Base-by-base conservation (phyloP, 225 moss, liverwort and hornwort species). In the Sphagnum tenellum region DNA sequence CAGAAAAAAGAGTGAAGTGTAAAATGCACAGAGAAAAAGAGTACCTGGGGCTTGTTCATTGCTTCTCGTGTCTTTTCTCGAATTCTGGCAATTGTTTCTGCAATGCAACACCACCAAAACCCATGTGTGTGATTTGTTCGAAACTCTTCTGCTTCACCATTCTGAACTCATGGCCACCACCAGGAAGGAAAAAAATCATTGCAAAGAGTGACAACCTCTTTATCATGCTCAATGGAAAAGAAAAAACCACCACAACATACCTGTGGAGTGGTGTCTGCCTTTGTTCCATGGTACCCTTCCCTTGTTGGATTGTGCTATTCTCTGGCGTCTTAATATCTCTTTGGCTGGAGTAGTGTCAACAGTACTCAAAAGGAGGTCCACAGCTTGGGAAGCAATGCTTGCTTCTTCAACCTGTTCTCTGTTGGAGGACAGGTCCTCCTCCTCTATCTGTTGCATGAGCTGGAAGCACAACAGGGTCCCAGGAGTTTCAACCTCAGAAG, bases 261-360 rank as follows among this genome's bases (percentile, higher is more conserved):
- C 88, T 75, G 91, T 82, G 51, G 78, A 74, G 47, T 95, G 94
- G 49, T 71, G 80, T 64, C 76, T 72, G 53, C 94, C 94, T 66
- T 92, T 95, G 45, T 95, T 95, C 94, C 94, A 95, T 2, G 92
- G 94, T 13, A 95, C 81, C 70, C 64, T 92, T 44, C 94, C 92
- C 73, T 88, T 95, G 67, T 95, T 95, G 44, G 94, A 86, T 12
- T 49, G 55, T 64, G 84, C 78, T 67, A 95, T 92, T 56, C 79
- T 89, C 4, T 76, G 82, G 49, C 91, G 86, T 9, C 91, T 81
- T 67, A 79, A 57, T 66, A 53, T 77, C 79, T 94, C 94, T 48
- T 55, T 79, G n/a, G 80, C 76, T 55, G 49, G 63, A 3, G 79
- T 13, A 71, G 61, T 70, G 12, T 61, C 57, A 12, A 46, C 64